Conservation (phyloP, 192 early-diverging fungal species). For the Dissophora globulifera region DNA sequence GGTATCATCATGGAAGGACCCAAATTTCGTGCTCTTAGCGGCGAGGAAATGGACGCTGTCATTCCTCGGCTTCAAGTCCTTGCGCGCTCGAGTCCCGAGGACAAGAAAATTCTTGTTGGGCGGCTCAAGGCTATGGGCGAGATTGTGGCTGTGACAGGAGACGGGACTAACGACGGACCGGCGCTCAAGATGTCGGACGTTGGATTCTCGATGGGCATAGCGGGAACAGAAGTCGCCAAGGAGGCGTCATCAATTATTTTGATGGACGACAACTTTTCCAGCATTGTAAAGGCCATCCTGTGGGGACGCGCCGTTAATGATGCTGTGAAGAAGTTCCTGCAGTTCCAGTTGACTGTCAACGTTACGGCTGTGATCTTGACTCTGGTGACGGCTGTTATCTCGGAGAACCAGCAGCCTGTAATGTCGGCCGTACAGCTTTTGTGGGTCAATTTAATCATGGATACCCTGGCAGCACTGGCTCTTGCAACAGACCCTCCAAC, state of each 20-base stretch:
- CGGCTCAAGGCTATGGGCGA: slow-evolving; percentile 90
- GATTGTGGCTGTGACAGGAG: slow-evolving; percentile 98
- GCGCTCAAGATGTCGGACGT: slow-evolving; percentile 96
- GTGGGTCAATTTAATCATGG: slow-evolving; percentile 99
- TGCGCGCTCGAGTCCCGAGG: slow-evolving; percentile 92
- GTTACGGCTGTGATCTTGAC: slow-evolving; percentile 87
- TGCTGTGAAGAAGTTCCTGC: slow-evolving; percentile 96
- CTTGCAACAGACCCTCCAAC: slow-evolving; percentile 96
- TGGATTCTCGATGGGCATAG: slow-evolving; percentile 99
- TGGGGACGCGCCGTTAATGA: slow-evolving; percentile 99
- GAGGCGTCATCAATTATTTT: slow-evolving; percentile 98
- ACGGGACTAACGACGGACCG: slow-evolving; percentile 99
- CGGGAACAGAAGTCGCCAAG: slow-evolving; percentile 99
- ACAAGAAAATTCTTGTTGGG: slow-evolving; percentile 95
- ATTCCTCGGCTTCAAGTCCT: slow-evolving; percentile 94
- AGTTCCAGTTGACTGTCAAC: slow-evolving; percentile 99
- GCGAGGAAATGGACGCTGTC: slow-evolving; percentile 91
- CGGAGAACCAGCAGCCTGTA: slow-evolving; percentile 76
- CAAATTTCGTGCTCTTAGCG: slow-evolving; percentile 85
- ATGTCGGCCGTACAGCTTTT: slow-evolving; percentile 96
- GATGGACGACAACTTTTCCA: slow-evolving; percentile 99
- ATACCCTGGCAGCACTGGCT: slow-evolving; percentile 97
- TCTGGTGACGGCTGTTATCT: slow-evolving; percentile 77
- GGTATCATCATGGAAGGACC: slow-evolving; percentile 97
- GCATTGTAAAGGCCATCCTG: slow-evolving; percentile 95